Evolutionary conservation across 345 rosid genomes (phyloP).

Genomic region (Litchi chinensis): DNA sequence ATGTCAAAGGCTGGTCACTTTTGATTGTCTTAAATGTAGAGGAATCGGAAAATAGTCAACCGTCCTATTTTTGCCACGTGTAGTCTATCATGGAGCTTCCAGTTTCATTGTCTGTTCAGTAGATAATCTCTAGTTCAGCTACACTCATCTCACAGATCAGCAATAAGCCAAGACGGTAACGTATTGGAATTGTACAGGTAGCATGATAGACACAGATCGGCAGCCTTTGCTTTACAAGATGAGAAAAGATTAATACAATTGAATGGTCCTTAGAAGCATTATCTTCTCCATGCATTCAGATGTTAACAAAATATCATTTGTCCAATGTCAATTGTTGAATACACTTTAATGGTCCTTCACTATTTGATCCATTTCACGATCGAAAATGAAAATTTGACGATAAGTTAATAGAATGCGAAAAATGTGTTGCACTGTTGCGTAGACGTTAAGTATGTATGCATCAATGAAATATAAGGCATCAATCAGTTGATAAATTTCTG

Average conservation of each 20-base stretch:
- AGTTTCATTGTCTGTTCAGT: background rate
- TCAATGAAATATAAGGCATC: background rate
- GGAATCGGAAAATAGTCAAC: background rate
- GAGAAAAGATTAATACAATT: background rate
- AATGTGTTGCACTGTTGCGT: too few relatives aligned
- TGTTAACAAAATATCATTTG: background rate
- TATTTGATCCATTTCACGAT: too few relatives aligned
- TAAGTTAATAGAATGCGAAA: background rate
- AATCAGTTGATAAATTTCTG: background rate
- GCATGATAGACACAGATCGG: background rate
- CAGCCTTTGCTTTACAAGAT: background rate
- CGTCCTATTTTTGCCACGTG: background rate
- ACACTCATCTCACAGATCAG: background rate
- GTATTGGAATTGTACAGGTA: background rate
- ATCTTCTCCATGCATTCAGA: background rate
- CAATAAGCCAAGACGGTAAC: background rate
- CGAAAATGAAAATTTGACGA: too few relatives aligned
- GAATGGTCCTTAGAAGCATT: too few relatives aligned
- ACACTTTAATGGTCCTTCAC: too few relatives aligned
- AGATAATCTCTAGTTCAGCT: background rate
- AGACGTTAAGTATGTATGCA: background rate
- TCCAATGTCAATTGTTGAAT: background rate
- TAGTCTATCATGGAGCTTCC: background rate
- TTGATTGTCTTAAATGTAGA: background rate
- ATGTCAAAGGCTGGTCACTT: constrained; percentile 1